A percentile compares a stretch with the other conserved stretches of the same genome.
Conservation (phyloP, 1,284 basidiomycete species). For the Peniophora sp. region DNA sequence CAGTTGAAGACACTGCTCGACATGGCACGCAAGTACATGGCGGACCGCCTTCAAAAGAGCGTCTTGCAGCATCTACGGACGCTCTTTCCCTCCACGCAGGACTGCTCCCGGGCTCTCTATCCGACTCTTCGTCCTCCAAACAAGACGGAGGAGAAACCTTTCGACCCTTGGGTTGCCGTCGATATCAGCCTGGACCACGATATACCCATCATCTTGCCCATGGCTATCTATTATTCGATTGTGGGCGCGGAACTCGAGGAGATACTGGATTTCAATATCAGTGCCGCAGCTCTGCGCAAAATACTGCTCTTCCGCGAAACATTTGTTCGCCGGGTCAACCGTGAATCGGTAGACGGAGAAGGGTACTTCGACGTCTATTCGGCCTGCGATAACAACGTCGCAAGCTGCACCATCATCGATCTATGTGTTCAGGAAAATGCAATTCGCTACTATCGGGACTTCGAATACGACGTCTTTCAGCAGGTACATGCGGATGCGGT, state of each 20-base stretch:
- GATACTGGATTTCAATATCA: too few species aligned
- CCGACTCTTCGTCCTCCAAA: background rate
- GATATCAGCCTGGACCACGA: background rate
- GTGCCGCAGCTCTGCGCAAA: too few species aligned
- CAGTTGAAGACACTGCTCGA: conserved; percentile 26
- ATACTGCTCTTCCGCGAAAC: too few species aligned
- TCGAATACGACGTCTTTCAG: background rate
- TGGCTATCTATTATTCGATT: background rate
- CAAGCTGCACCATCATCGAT: too few species aligned
- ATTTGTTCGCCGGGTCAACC: too few species aligned
- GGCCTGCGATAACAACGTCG: too few species aligned
- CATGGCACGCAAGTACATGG: conserved; percentile 36
- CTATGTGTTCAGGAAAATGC: too few species aligned
- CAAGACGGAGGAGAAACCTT: background rate
- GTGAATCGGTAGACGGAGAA: too few species aligned
- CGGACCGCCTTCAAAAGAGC: conserved; percentile 28
- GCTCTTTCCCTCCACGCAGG: conserved; percentile 28
- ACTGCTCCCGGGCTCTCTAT: background rate
- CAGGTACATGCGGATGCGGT: background rate
- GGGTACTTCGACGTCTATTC: too few species aligned
- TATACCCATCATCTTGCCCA: background rate
- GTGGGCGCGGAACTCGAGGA: too few species aligned
- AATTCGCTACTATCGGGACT: background rate
- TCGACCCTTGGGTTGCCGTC: background rate
- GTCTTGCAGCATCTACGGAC: conserved; percentile 28